phyloP scores from a whole-genome alignment of 1,284 basidiomycete species.

The Rhodotorula sp. region DNA sequence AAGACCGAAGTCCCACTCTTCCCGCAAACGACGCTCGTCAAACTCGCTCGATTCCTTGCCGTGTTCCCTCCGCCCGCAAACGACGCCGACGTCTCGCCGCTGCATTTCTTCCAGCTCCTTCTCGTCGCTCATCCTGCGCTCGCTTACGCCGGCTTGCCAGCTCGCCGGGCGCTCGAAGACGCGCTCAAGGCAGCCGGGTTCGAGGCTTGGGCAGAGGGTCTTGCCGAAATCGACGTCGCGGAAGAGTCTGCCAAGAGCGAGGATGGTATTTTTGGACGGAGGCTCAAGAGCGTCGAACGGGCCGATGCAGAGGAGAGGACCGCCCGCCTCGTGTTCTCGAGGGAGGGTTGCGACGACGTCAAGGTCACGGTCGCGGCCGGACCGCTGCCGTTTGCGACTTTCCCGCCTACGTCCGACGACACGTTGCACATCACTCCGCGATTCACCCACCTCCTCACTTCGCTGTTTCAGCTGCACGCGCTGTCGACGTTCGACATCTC shows the following conservation, averaged over 20 bases:
- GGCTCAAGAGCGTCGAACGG: not conserved
- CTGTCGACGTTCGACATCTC: slow-evolving; percentile 41
- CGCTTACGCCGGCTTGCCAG: slow-evolving; percentile 6
- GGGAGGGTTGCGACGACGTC: slow-evolving; percentile 6
- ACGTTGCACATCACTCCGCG: slow-evolving; percentile 45
- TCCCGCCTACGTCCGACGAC: slow-evolving; percentile 6
- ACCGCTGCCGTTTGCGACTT: slow-evolving; percentile 16
- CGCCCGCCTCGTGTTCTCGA: slow-evolving; percentile 15
- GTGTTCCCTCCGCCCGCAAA: slow-evolving; percentile 27
- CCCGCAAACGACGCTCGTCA: slow-evolving; percentile 36
- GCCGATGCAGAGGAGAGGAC: not conserved
- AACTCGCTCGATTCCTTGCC: slow-evolving; percentile 31
- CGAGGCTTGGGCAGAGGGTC: slow-evolving; percentile 15
- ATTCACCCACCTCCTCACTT: slow-evolving; percentile 46
- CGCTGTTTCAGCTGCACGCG: slow-evolving; percentile 49
- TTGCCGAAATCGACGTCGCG: slow-evolving; percentile 15
- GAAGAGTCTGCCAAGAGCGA: not conserved
- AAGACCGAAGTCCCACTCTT: slow-evolving; percentile 31
- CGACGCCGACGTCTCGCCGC: not conserved
- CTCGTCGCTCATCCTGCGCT: slow-evolving; percentile 28
- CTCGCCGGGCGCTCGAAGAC: slow-evolving; percentile 21
- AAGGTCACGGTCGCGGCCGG: slow-evolving; percentile 19
- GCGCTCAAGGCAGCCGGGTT: slow-evolving; percentile 11
- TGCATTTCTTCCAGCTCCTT: slow-evolving; percentile 21
- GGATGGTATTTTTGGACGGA: slow-evolving; percentile 29